phyloP scores from a whole-genome alignment of 2,329 filamentous ascomycete species.

The Calonectria pteridis region DNA sequence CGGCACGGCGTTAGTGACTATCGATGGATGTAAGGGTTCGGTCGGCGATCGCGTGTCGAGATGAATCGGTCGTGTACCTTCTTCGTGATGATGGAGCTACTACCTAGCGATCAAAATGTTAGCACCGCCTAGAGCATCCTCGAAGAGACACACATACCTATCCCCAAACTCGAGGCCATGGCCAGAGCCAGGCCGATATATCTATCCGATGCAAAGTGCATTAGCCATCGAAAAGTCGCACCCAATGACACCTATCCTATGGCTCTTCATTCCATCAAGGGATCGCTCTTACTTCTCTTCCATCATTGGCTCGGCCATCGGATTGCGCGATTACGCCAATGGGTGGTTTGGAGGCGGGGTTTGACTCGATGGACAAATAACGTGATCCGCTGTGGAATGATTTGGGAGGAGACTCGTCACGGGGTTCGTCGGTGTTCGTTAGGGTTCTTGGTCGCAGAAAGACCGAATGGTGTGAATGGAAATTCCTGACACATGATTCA shows the following conservation, averaged over 20 bases:
- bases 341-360: not conserved
- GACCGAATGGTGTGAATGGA: not conserved
- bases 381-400: no score
- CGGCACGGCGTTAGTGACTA: not conserved
- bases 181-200: slow-evolving; percentile 3
- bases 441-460: not conserved
- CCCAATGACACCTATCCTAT: no score
- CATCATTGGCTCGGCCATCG: not conserved
- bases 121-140: not conserved
- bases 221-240: not conserved
- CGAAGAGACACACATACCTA: not conserved
- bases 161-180: slow-evolving; percentile 6
- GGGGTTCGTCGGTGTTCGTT: not conserved
- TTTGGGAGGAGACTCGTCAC: not conserved
- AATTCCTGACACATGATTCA: not conserved
- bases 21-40: not conserved
- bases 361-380: not conserved
- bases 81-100: slow-evolving; percentile 9
- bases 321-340: not conserved
- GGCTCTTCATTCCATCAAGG: not conserved
- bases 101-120: not conserved
- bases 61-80: not conserved
- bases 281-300: not conserved
- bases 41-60: not conserved
- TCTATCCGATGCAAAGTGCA: not conserved